Evolutionary conservation across 371 early-diverging fungal genomes (phyloP).

Genomic region (Saksenaea oblongispora): DNA sequence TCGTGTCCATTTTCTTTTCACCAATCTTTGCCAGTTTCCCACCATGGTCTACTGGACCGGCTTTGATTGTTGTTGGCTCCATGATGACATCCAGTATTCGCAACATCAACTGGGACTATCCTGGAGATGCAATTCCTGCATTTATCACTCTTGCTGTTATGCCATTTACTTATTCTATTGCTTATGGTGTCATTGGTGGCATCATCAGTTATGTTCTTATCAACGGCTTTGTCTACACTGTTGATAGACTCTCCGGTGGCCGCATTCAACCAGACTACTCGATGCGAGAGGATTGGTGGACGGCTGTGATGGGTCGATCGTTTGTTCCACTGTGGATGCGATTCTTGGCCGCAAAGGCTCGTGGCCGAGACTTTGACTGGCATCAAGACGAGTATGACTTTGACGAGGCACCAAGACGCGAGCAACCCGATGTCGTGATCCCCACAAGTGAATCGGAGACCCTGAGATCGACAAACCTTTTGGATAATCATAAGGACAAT

Average conservation of each 20-base stretch:
- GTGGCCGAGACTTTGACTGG: conserved; percentile 32
- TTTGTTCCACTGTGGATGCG: conserved; percentile 38
- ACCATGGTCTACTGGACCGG: conserved; percentile 82
- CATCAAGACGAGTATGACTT: conserved; percentile 29
- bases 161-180: conserved; percentile 76
- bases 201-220: conserved; percentile 56
- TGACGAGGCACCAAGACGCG: conserved; percentile 8
- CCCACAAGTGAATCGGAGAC: not conserved
- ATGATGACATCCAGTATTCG: conserved; percentile 71
- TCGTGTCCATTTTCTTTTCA: conserved; percentile 72
- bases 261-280: conserved; percentile 44
- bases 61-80: conserved; percentile 70
- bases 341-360: conserved; percentile 27
- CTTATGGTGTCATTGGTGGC: conserved; percentile 69
- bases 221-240: conserved; percentile 47
- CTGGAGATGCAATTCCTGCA: conserved; percentile 74
- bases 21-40: conserved; percentile 83
- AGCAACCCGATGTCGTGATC: not conserved
- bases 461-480: not conserved
- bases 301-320: conserved; percentile 28
- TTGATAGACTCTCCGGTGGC: conserved; percentile 49
- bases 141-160: conserved; percentile 74
- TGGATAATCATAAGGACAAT: not conserved
- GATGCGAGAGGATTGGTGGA: conserved; percentile 43
- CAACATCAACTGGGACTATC: conserved; percentile 73